phyloP scores from a whole-genome alignment of 2,329 filamentous ascomycete genomes.

The Aspergillus eucalypticola region DNA sequence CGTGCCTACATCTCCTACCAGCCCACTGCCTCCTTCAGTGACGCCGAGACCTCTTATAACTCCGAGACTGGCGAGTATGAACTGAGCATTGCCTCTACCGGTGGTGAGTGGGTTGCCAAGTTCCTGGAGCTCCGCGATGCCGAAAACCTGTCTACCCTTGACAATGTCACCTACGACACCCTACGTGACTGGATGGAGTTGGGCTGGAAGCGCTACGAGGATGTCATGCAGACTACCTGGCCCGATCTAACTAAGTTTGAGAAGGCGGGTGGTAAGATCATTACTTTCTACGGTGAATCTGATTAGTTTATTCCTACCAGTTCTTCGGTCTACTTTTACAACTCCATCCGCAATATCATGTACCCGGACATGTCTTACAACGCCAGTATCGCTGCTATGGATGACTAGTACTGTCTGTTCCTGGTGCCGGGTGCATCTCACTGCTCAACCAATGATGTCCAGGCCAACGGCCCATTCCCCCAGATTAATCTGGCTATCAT shows the following conservation, averaged over 20 bases:
- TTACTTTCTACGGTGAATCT: slow-evolving; percentile 61
- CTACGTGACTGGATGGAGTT: slow-evolving; percentile 57
- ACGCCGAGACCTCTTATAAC: slow-evolving; percentile 25
- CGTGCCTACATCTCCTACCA: slow-evolving; percentile 45
- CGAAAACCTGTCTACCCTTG: slow-evolving; percentile 45
- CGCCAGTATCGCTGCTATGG: slow-evolving; percentile 44
- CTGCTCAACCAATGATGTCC: slow-evolving; percentile 49
- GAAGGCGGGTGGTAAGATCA: slow-evolving; percentile 54
- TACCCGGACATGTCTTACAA: slow-evolving; percentile 45
- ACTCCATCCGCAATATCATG: slow-evolving; percentile 56
- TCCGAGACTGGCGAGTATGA: slow-evolving; percentile 32
- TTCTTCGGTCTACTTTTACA: slow-evolving; percentile 57
- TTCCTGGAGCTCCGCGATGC: slow-evolving; percentile 32
- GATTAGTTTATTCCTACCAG: slow-evolving; percentile 56
- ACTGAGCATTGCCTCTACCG: slow-evolving; percentile 33
- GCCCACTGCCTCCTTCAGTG: slow-evolving; percentile 29
- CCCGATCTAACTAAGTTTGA: slow-evolving; percentile 57
- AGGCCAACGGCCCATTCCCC: slow-evolving; percentile 47
- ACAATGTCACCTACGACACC: slow-evolving; percentile 58
- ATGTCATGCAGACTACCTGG: slow-evolving; percentile 55
- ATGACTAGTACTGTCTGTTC: slow-evolving; percentile 58
- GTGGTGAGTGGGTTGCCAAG: slow-evolving; percentile 42
- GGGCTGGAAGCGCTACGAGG: slow-evolving; percentile 51
- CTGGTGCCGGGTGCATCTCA: slow-evolving; percentile 58
- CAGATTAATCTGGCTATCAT: slow-evolving; percentile 49